phyloP scores from a whole-genome alignment of 1,284 basidiomycete species.

The Sporisorium scitamineum region DNA sequence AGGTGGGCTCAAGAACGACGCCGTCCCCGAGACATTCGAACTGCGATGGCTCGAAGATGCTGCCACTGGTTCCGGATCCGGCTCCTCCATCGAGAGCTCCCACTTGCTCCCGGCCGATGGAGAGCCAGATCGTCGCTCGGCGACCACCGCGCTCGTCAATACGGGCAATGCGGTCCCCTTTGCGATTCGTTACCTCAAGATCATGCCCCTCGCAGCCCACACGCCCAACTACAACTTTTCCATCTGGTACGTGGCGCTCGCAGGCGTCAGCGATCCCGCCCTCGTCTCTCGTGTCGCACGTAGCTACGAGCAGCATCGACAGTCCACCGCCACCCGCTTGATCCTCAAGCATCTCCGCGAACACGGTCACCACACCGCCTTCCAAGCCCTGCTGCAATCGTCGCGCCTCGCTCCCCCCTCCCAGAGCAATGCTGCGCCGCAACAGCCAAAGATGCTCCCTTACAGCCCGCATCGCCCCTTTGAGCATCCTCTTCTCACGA shows the following conservation, averaged over 20 bases:
- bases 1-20: slow-evolving; percentile 67
- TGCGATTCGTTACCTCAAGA: slow-evolving; percentile 62
- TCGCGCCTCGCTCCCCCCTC: slow-evolving; percentile 35
- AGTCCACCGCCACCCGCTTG: slow-evolving; percentile 56
- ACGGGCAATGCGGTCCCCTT: slow-evolving; percentile 53
- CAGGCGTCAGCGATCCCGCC: slow-evolving; percentile 56
- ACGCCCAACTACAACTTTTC: slow-evolving; percentile 68
- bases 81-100: slow-evolving; percentile 30
- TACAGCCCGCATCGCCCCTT: slow-evolving; percentile 59
- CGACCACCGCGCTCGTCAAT: slow-evolving; percentile 38
- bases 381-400: slow-evolving; percentile 64
- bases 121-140: slow-evolving; percentile 41
- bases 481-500: slow-evolving; percentile 80
- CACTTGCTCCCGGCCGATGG: slow-evolving; percentile 38
- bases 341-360: slow-evolving; percentile 81
- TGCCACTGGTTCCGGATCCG: slow-evolving; percentile 44
- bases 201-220: slow-evolving; percentile 68
- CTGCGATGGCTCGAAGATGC: slow-evolving; percentile 51
- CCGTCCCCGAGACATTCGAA: slow-evolving; percentile 57
- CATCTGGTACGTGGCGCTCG: slow-evolving; percentile 68
- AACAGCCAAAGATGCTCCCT: slow-evolving; percentile 21
- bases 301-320: slow-evolving; percentile 60
- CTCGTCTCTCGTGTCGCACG: slow-evolving; percentile 45
- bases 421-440: neutral
- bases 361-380: slow-evolving; percentile 78